phyloP scores from a whole-genome alignment of 768 basidiomycete species.

The Lactifluus hygrophoroides region DNA sequence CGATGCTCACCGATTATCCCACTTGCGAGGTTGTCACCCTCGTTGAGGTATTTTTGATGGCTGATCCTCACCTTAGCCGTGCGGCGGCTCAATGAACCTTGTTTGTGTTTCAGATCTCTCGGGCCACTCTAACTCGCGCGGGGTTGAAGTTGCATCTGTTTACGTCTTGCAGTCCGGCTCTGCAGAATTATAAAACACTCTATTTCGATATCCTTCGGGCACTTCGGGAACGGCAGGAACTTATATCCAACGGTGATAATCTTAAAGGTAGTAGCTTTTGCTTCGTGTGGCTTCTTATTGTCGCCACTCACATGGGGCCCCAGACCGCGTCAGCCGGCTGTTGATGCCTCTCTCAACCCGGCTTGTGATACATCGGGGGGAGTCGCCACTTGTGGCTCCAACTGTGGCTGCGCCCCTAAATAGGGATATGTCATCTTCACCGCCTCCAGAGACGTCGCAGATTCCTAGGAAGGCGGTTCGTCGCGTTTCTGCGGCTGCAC shows the following conservation, averaged over 20 bases:
- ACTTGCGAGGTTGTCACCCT: slow-evolving; percentile 19
- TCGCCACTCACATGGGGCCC: background rate
- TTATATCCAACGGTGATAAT: slow-evolving; percentile 9
- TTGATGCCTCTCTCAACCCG: slow-evolving; percentile 19
- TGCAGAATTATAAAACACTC: slow-evolving; percentile 14
- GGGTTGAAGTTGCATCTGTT: slow-evolving; percentile 19
- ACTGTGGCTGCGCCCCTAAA: background rate
- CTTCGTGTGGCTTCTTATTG: background rate
- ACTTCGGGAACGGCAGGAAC: slow-evolving; percentile 13
- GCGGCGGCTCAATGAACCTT: slow-evolving; percentile 9
- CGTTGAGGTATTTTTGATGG: slow-evolving; percentile 16
- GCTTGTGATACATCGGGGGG: slow-evolving; percentile 15
- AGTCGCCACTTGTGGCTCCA: background rate
- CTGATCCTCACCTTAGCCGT: background rate
- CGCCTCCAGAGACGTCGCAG: background rate
- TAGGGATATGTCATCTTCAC: background rate
- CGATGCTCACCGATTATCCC: slow-evolving; percentile 6
- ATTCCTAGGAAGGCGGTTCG: background rate
- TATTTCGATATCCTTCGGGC: slow-evolving; percentile 21
- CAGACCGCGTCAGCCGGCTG: slow-evolving; percentile 17
- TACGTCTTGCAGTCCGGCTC: slow-evolving; percentile 13
- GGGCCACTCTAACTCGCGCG: slow-evolving; percentile 16
- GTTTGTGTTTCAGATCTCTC: slow-evolving; percentile 19
- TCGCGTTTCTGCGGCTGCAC: background rate
- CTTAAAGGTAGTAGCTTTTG: slow-evolving; percentile 15